Percentiles rank a stretch among this genome's conserved stretches.
Conservation (phyloP, 1,284 basidiomycete species). For the Xerocomus nothofagi region DNA sequence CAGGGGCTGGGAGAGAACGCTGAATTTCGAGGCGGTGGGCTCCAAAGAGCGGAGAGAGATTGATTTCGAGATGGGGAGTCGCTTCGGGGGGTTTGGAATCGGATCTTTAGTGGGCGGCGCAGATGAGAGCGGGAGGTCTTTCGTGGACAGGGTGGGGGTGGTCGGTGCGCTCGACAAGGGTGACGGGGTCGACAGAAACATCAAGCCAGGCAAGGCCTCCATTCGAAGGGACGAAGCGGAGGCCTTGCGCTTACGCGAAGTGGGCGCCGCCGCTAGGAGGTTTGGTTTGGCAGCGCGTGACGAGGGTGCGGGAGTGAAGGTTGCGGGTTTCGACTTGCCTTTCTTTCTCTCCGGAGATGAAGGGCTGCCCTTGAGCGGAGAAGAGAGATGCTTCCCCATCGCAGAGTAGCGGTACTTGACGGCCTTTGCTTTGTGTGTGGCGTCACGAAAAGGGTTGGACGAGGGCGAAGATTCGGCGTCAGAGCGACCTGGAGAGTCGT, state of each 20-base stretch:
- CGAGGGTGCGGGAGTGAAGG: conserved; percentile 11
- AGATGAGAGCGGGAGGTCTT: conserved; percentile 13
- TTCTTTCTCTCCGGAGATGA: conserved; percentile 32
- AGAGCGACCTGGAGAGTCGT: conserved; percentile 25
- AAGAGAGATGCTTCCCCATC: conserved; percentile 36
- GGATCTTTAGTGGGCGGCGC: neutral
- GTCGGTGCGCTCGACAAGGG: conserved; percentile 31
- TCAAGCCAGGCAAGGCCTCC: conserved; percentile 8
- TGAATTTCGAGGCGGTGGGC: conserved; percentile 10
- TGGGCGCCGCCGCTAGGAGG: conserved; percentile 7
- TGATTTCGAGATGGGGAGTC: conserved; percentile 8
- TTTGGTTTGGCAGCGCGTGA: conserved; percentile 18
- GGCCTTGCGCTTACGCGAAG: conserved; percentile 32
- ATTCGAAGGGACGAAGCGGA: conserved; percentile 8
- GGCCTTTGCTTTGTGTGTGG: conserved; percentile 22
- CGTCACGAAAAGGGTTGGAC: conserved; percentile 28
- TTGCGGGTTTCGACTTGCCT: conserved; percentile 9
- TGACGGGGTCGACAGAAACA: conserved; percentile 24
- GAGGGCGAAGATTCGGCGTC: conserved; percentile 18
- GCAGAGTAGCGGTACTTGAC: conserved; percentile 36
- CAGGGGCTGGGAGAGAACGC: conserved; percentile 21
- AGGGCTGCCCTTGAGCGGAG: conserved; percentile 32
- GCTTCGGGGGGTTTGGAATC: conserved; percentile 1
- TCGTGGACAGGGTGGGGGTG: conserved; percentile 11
- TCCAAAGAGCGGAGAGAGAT: conserved; percentile 16